phyloP scores from a whole-genome alignment of 1,284 basidiomycete genomes.

The Rhodotorula sp. region DNA sequence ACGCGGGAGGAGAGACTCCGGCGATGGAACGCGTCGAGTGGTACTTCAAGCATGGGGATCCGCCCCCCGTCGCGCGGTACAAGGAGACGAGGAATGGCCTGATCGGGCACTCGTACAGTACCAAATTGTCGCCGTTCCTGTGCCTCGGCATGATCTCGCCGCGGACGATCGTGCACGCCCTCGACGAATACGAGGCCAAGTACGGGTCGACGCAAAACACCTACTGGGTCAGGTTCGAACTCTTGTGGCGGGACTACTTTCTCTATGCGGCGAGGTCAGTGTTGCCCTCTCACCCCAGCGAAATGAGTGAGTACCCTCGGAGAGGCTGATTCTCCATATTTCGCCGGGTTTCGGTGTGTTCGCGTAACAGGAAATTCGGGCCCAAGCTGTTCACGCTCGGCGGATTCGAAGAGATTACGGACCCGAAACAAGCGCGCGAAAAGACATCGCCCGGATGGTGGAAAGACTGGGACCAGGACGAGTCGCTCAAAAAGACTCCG shows the following conservation, averaged over 20 bases:
- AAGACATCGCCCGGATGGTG: conserved; percentile 43
- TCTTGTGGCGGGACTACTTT: conserved; percentile 60
- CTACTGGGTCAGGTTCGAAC: conserved; percentile 56
- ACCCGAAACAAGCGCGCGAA: conserved; percentile 50
- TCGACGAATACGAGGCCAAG: conserved; percentile 49
- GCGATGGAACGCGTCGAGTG: conserved; percentile 52
- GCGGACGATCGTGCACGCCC: conserved; percentile 50
- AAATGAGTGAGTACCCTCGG: too few relatives aligned
- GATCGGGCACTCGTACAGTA: conserved; percentile 56
- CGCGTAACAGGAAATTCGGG: conserved; percentile 46
- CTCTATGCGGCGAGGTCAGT: conserved; percentile 49
- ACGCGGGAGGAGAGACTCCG: conserved; percentile 51
- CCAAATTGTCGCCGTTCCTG: conserved; percentile 58
- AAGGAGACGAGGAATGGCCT: conserved; percentile 59
- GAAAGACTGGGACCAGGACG: conserved; percentile 39
- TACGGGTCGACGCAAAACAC: conserved; percentile 50
- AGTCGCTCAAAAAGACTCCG: background rate
- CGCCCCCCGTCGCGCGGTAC: conserved; percentile 52
- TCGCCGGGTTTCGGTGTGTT: background rate
- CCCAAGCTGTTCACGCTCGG: conserved; percentile 52
- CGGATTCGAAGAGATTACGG: conserved; percentile 54
- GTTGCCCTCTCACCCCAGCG: background rate
- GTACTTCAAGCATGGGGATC: conserved; percentile 49
- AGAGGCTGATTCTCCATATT: too few relatives aligned
- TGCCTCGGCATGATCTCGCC: conserved; percentile 56